Conservation (phyloP, 257 asterid genomes). For the Gynochthodes officinalis region DNA sequence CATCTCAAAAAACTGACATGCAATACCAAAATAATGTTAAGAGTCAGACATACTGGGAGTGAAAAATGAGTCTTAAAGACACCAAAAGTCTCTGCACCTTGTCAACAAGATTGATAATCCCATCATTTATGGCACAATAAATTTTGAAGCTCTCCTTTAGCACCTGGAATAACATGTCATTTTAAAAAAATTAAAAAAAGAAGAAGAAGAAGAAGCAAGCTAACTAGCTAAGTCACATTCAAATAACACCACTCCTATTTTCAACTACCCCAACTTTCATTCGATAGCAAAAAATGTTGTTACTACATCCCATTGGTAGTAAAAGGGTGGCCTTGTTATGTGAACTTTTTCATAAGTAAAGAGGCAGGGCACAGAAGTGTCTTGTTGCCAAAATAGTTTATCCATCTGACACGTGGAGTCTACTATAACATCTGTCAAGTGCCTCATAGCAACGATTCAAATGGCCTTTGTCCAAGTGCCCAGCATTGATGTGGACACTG, state of each 20-base stretch:
- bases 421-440: neutral
- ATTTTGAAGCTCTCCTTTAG: conserved; percentile 98
- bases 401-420: neutral
- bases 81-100: conserved; percentile 53
- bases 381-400: neutral
- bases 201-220: no score
- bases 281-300: neutral
- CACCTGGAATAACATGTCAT: conserved; percentile 51
- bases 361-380: neutral
- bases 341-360: neutral
- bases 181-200: neutral
- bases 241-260: neutral
- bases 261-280: neutral
- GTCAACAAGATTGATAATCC: conserved; percentile 95
- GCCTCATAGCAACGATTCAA: neutral
- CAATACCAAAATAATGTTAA: conserved; percentile 17
- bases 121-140: conserved; percentile 93
- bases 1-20: conserved; percentile 94
- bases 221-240: neutral
- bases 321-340: neutral
- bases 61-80: conserved; percentile 3
- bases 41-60: neutral
- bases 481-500: no score
- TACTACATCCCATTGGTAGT: neutral
- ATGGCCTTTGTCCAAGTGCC: neutral